Evolutionary conservation across 169 alveolate genomes (phyloP).

Genomic region (Perkinsus chesapeaki): DNA sequence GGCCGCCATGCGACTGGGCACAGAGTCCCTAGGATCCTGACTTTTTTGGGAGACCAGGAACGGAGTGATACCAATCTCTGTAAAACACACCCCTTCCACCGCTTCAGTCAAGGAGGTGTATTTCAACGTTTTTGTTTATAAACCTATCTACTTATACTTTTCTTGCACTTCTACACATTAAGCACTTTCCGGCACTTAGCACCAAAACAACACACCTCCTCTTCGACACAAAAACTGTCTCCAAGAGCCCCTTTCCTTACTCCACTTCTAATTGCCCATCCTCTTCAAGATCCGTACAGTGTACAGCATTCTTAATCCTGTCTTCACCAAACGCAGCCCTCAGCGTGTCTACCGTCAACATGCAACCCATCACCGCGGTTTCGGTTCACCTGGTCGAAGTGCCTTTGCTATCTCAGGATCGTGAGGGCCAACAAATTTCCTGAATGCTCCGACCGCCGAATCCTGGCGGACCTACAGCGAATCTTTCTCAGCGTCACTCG

Average conservation of each 20-base stretch:
- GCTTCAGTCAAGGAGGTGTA: no score
- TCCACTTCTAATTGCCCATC: conserved; percentile 71
- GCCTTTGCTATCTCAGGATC: background rate
- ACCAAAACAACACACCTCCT: no score
- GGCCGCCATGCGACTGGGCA: no score
- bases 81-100: no score
- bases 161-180: no score
- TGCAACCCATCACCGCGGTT: background rate
- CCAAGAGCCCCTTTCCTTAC: background rate
- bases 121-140: no score
- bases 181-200: no score
- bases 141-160: no score
- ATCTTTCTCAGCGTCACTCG: background rate
- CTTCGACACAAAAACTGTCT: background rate
- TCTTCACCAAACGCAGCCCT: conserved; percentile 78
- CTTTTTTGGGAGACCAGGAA: no score
- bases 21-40: no score
- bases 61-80: no score
- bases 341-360: conserved; percentile 42
- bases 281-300: conserved; percentile 80
- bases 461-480: conserved; percentile 74
- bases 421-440: conserved; percentile 24
- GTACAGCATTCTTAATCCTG: conserved; percentile 74
- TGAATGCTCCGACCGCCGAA: conserved; percentile 64
- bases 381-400: background rate